Evolutionary conservation across 148 eudicot species (phyloP).

Genomic region (Cornus florida): DNA sequence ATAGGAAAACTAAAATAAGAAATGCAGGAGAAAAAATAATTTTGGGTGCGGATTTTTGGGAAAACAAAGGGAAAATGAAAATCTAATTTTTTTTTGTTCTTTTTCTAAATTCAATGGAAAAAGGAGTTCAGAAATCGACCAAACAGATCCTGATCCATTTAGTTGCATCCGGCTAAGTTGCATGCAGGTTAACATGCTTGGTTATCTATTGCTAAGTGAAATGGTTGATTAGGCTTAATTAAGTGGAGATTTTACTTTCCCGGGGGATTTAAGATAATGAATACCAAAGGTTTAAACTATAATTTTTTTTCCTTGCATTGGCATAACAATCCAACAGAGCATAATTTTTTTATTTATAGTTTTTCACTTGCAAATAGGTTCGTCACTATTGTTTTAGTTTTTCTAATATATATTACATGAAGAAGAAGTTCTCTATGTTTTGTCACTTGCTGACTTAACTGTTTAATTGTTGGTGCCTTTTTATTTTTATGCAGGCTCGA

Average conservation of each 20-base stretch:
- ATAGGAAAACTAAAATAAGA: neutral
- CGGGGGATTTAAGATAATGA: neutral
- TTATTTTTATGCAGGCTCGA: conserved; percentile 11
- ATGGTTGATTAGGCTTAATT: no score
- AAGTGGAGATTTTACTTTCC: neutral
- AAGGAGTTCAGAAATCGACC: neutral
- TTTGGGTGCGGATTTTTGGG: neutral
- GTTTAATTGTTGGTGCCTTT: neutral
- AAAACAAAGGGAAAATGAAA: neutral
- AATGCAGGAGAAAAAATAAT: neutral
- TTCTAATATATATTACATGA: neutral
- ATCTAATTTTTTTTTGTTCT: neutral
- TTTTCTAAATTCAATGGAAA: neutral
- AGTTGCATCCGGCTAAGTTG: no score
- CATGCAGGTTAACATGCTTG: no score
- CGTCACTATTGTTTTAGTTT: neutral
- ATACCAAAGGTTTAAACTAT: no score
- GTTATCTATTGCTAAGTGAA: neutral
- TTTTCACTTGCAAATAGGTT: neutral
- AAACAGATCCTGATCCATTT: neutral
- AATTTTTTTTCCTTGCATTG: no score
- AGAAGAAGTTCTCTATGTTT: neutral
- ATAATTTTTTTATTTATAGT: neutral
- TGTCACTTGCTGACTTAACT: neutral
- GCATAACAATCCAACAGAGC: neutral